A percentile compares a stretch with the other conserved stretches of the same genome.
These are phyloP conservation scores for Aureobasidium pullulans DNA, from an alignment of 2,329 filamentous ascomycete genomes.

Conservation along the genomic window DNA sequence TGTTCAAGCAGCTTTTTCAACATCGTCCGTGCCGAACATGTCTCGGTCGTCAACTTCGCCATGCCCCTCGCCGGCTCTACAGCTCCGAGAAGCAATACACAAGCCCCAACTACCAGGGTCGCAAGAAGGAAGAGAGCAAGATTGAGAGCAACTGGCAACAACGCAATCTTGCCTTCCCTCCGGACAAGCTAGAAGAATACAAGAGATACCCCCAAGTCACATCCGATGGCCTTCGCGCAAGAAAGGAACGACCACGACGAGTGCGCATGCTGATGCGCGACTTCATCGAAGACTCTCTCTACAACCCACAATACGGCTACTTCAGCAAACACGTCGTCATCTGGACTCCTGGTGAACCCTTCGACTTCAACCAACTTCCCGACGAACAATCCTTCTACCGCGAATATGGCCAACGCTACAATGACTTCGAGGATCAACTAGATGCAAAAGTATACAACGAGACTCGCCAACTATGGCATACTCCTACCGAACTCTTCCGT, in stretches of 20 bases:
- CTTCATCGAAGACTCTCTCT: slow-evolving; percentile 95
- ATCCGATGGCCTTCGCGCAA: slow-evolving; percentile 63
- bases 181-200: slow-evolving; percentile 75
- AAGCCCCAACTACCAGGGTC: slow-evolving; percentile 15
- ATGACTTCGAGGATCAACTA: slow-evolving; percentile 79
- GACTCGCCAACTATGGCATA: slow-evolving; percentile 93
- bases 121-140: slow-evolving; percentile 28
- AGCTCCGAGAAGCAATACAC: slow-evolving; percentile 11
- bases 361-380: slow-evolving; percentile 72
- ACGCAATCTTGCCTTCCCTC: slow-evolving; percentile 64
- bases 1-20: slow-evolving; percentile 80
- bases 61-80: slow-evolving; percentile 12
- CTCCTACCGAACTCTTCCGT: slow-evolving; percentile 91
- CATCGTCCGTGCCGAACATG: slow-evolving; percentile 59
- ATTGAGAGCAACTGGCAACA: slow-evolving; percentile 80
- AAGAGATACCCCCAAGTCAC: slow-evolving; percentile 77
- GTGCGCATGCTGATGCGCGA: slow-evolving; percentile 97
- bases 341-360: slow-evolving; percentile 85
- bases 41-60: slow-evolving; percentile 17
- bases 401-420: slow-evolving; percentile 71
- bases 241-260: slow-evolving; percentile 68
- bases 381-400: slow-evolving; percentile 82
- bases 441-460: slow-evolving; percentile 66
- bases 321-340: slow-evolving; percentile 96
- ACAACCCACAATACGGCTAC: slow-evolving; percentile 92